Base-by-base conservation (phyloP, 2,329 filamentous ascomycete genomes). In the Pestalotiopsis sp. region DNA sequence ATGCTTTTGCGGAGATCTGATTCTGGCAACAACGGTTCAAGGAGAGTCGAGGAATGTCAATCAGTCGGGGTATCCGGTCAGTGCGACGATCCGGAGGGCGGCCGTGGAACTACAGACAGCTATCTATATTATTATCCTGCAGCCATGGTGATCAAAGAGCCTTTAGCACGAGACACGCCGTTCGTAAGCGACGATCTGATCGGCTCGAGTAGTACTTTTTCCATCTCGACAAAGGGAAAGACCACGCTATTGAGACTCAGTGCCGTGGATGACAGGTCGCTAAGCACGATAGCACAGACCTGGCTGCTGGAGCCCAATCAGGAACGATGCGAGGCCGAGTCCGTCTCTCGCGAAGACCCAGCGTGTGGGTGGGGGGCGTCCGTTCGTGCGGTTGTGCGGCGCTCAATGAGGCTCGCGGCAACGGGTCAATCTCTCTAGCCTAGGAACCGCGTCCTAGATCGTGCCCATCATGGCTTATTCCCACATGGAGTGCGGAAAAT, bases 341-440 rank as follows among this genome's bases (percentile, higher is more conserved):
- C 45, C 45, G 45, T 52, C 45, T 52, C 45, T 52, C 45, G 11
- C 17, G 20, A 11, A n/a, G 45, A 52, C 45, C 45, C 45, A 52
- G 17, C 20, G 7, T 52, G 20, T 52, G 45, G n/a, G 31, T 36
- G 31, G 17, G 45, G 45, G 11, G n/a, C 17, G 9, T 52, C 17
- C 17, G 45, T 52, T 20, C 45, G 20, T 52, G 45, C 45, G 45
- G 45, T 20, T 49, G 41, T 27, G 23, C 23, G 9, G 57, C 23
- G 23, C 25, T 36, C 57, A 59, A 59, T 59, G 57, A 11, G 57
- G 57, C 14, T 59, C 7, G 6, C 6, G 23, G 17, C 36, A 23
- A 66, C 77, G 72, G 57, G 57, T 27, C 57, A 59, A 31, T 36
- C 57, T 36, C 57, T 52, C 45, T 20, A n/a, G 14, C 17, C 45